Evolutionary conservation across 2,329 filamentous ascomycete genomes (phyloP), one percentile per base, ranked within the genome.

Genomic region (Byssochlamys sp.): DNA sequence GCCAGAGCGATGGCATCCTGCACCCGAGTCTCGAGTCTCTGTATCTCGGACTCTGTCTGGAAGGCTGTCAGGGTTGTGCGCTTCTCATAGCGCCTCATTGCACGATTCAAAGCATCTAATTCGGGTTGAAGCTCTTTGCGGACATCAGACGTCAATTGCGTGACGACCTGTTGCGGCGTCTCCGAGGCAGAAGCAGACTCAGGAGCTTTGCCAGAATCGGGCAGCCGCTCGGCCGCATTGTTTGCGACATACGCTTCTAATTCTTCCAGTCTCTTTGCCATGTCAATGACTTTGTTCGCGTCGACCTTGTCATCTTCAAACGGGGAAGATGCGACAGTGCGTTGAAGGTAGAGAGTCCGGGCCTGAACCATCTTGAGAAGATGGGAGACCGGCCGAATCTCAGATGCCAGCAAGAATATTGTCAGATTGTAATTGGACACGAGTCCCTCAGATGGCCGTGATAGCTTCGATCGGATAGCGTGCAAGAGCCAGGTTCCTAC

Each of bases 351-450:
- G 7, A 95, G 77, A 2, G 91, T 96, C 33, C 90, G 84, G 12
- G 84, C 82, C 66, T 90, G 86, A 3, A 95, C 81, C 66, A 96
- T 82, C 68, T 86, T 89, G 60, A 96, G 83, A 27, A 95, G 75
- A 68, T 96, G 91, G 1, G 89, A 84, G 53, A 91, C 77, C 0
- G 92, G 92, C 2, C 89, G 86, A 28, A 96, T 78, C 73, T 97
- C 92, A 2, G 92, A 89, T 0, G 88, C 89, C 19, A 96, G 80
- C 2, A 96, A 78, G 71, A 96, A 97, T 55, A 97, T 89, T 11
- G 87, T 91, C 56, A 97, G 79, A 71, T 96, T 96, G 75, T 92
- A 95, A 71, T 96, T 89, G 3, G 90, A 95, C 5, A 97, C 87
- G 10, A 97, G 78, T 1, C 89, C 89, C 70, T 95, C 91, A 0